phyloP scores from a whole-genome alignment of 306 rosid genomes.

The Ochetophila trinervis region DNA sequence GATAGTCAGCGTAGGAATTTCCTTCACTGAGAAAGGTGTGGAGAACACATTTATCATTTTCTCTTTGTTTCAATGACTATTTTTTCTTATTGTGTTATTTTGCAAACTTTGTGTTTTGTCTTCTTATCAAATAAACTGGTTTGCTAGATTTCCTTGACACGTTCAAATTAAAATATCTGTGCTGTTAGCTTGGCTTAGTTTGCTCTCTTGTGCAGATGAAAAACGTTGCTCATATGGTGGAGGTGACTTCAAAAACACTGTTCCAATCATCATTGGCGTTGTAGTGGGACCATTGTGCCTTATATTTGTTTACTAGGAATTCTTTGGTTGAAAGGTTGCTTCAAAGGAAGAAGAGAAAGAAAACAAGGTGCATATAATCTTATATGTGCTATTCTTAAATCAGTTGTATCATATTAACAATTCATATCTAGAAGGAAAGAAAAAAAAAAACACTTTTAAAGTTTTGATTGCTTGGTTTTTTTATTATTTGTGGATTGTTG shows the following conservation, averaged over 20 bases:
- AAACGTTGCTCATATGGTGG: constrained; percentile 40
- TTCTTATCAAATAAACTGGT: neutral
- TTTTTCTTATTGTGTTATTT: neutral
- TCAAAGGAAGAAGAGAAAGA: constrained; percentile 24
- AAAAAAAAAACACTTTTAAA: neutral
- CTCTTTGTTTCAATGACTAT: too few relatives aligned
- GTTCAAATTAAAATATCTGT: neutral
- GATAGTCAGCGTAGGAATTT: too few relatives aligned
- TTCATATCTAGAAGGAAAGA: neutral
- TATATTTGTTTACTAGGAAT: constrained; percentile 38
- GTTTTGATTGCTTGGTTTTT: too few relatives aligned
- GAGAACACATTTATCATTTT: too few relatives aligned
- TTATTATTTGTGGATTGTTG: too few relatives aligned
- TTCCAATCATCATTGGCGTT: constrained; percentile 29
- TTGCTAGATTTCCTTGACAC: neutral
- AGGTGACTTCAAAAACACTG: constrained; percentile 25
- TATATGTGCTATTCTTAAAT: constrained; percentile 9
- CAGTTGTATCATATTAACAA: neutral
- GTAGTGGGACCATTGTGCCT: constrained; percentile 41
- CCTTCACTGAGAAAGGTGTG: too few relatives aligned
- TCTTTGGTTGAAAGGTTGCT: constrained; percentile 49
- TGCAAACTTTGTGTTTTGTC: neutral
- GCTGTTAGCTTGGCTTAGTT: neutral
- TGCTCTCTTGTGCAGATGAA: constrained; percentile 33
- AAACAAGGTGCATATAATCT: constrained; percentile 30